A percentile compares a stretch with the other conserved stretches of the same genome.
These are phyloP conservation scores for Deinandra increscens DNA, from an alignment of 129 eudicot genomes.

Conservation along the genomic window DNA sequence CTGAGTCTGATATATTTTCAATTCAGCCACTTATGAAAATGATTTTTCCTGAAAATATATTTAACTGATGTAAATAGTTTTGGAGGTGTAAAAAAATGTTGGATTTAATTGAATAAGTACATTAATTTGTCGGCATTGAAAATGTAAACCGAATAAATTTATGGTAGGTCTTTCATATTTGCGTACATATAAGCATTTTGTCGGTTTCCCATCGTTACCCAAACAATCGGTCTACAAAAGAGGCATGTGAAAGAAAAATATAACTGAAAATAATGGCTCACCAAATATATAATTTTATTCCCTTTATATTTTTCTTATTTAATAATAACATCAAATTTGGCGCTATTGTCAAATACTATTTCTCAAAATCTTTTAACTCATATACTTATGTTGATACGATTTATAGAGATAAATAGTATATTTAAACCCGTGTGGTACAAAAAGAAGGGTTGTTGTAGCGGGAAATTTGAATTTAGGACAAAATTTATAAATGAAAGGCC, in stretches of 20 bases:
- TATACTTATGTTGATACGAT: not conserved
- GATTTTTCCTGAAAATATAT: too few relatives aligned
- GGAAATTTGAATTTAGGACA: too few relatives aligned
- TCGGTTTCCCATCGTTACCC: constrained; percentile 11
- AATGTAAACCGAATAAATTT: constrained; percentile 9
- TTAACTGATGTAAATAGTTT: too few relatives aligned
- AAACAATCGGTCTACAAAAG: constrained; percentile 13
- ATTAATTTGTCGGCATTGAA: constrained; percentile 16
- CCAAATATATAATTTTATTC: constrained; percentile 29
- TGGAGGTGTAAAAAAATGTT: not conserved
- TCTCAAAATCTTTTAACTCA: not conserved
- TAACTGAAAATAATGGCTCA: constrained; percentile 27
- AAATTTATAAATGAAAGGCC: too few relatives aligned
- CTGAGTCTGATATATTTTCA: too few relatives aligned
- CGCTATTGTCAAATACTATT: not conserved
- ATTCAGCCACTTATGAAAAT: too few relatives aligned
- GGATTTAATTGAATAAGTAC: not conserved
- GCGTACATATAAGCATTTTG: not conserved
- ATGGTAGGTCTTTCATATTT: not conserved
- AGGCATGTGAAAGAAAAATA: constrained; percentile 22
- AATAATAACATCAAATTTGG: not conserved
- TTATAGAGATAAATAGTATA: too few relatives aligned
- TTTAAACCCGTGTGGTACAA: too few relatives aligned
- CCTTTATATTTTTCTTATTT: not conserved
- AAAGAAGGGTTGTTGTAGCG: too few relatives aligned